Percentiles rank a stretch among this genome's conserved stretches.
These are phyloP conservation scores for Elongisporangium undulatum DNA, from an alignment of 352 stramenopile genomes.

Conservation along the genomic window DNA sequence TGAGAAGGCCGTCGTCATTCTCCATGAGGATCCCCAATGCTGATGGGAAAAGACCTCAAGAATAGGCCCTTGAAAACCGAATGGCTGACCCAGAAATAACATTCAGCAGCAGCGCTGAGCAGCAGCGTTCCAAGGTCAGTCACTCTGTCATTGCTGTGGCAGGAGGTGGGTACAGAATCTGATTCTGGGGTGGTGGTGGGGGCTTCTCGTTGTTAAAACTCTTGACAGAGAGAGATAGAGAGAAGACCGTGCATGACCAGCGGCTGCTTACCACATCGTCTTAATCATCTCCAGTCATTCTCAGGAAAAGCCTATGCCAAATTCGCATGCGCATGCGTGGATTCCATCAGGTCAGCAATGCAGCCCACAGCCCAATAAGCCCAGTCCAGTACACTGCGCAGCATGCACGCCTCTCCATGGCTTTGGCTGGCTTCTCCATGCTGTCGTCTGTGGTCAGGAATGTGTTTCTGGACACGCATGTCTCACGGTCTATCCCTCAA, in stretches of 20 bases:
- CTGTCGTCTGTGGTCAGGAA: too few species aligned
- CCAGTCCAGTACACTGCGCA: too few species aligned
- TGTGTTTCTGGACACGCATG: not conserved
- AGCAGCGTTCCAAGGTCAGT: too few species aligned
- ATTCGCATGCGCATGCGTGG: too few species aligned
- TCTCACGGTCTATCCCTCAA: not conserved
- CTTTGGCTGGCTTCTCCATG: too few species aligned
- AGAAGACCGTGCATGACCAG: not conserved
- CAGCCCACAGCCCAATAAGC: too few species aligned
- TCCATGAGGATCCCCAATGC: not conserved
- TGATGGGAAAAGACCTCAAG: not conserved
- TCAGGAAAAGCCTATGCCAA: too few species aligned
- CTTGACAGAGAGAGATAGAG: not conserved
- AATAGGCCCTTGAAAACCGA: not conserved
- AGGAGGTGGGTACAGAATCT: not conserved
- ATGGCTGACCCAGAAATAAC: not conserved
- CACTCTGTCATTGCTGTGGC: too few species aligned
- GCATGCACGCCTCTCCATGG: too few species aligned
- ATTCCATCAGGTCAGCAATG: too few species aligned
- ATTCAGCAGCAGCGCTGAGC: not conserved
- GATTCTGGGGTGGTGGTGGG: not conserved
- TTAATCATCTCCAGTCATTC: too few species aligned
- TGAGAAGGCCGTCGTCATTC: not conserved
- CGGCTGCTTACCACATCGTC: not conserved
- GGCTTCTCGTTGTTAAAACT: not conserved